phyloP scores from a whole-genome alignment of 78 protist genomes.

The Dictyostelium capitatum region DNA sequence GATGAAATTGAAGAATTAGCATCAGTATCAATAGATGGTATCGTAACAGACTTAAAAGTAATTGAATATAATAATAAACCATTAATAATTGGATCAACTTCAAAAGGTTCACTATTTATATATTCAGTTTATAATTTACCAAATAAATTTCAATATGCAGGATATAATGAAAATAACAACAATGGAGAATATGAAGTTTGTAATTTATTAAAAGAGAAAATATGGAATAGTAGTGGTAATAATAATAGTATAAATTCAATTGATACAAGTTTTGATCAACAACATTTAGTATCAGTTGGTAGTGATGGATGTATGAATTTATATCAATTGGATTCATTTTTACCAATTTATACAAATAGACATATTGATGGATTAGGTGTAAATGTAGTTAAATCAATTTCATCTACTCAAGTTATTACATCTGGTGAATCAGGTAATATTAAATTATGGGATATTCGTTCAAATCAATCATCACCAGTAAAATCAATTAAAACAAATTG shows the following conservation, averaged over 20 bases:
- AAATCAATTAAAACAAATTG: slow-evolving; percentile 33
- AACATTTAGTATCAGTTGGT: slow-evolving; percentile 48
- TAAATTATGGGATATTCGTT: slow-evolving; percentile 65
- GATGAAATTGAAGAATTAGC: slow-evolving; percentile 28
- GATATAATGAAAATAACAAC: background rate
- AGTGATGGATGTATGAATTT: slow-evolving; percentile 43
- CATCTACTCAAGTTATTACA: slow-evolving; percentile 44
- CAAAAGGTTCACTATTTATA: slow-evolving; percentile 28
- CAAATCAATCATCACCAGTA: background rate
- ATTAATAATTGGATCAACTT: slow-evolving; percentile 14
- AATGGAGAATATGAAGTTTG: background rate
- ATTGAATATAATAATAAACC: slow-evolving; percentile 38
- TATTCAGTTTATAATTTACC: slow-evolving; percentile 18
- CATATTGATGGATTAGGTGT: slow-evolving; percentile 60
- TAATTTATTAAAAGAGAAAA: slow-evolving; percentile 15
- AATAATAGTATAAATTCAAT: slow-evolving; percentile 14
- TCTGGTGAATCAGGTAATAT: slow-evolving; percentile 30
- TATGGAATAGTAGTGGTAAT: background rate
- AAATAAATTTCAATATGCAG: slow-evolving; percentile 5
- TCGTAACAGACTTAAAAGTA: slow-evolving; percentile 25
- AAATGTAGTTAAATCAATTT: slow-evolving; percentile 27
- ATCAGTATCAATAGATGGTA: slow-evolving; percentile 3
- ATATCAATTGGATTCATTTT: slow-evolving; percentile 2
- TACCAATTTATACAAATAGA: slow-evolving; percentile 56
- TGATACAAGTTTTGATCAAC: slow-evolving; percentile 31